A percentile compares a stretch with the other conserved stretches of the same genome.
Conservation (phyloP, 75 land plant species). For the Selaginella moellendorffii region DNA sequence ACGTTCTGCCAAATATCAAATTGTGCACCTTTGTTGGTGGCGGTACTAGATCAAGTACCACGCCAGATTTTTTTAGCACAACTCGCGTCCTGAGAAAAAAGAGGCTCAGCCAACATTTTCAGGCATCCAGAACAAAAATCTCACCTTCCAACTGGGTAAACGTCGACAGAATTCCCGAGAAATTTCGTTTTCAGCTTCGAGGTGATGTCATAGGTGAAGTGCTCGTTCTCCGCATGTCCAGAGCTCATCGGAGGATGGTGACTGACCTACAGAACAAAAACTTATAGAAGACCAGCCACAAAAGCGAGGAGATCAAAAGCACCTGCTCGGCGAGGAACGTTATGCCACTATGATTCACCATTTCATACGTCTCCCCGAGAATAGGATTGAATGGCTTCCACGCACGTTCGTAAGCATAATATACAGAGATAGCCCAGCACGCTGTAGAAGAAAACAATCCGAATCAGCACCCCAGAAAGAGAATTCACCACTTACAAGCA, state of each 20-base stretch:
- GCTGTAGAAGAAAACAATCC: conserved; percentile 28
- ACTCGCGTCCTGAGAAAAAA: conserved; percentile 63
- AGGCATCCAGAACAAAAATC: no score
- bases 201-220: conserved; percentile 82
- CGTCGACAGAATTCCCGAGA: conserved; percentile 86
- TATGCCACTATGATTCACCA: conserved; percentile 81
- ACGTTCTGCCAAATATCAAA: conserved; percentile 96
- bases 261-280: conserved; percentile 46
- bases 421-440: conserved; percentile 86
- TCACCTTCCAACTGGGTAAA: conserved; percentile 99
- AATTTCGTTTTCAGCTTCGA: conserved; percentile 95
- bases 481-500: conserved; percentile 45
- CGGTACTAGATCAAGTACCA: conserved; percentile 74
- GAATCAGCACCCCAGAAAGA: not conserved
- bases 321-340: conserved; percentile 92
- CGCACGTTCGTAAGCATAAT: conserved; percentile 70
- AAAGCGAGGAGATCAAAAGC: not conserved
- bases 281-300: not conserved
- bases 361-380: conserved; percentile 94
- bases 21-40: conserved; percentile 96
- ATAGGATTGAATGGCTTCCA: conserved; percentile 99
- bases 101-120: no score
- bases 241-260: conserved; percentile 99
- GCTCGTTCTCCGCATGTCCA: conserved; percentile 96
- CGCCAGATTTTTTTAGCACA: conserved; percentile 64